These are phyloP conservation scores for Geosiphon pyriformis DNA, from an alignment of 192 early-diverging fungal genomes.

Conservation along the genomic window DNA sequence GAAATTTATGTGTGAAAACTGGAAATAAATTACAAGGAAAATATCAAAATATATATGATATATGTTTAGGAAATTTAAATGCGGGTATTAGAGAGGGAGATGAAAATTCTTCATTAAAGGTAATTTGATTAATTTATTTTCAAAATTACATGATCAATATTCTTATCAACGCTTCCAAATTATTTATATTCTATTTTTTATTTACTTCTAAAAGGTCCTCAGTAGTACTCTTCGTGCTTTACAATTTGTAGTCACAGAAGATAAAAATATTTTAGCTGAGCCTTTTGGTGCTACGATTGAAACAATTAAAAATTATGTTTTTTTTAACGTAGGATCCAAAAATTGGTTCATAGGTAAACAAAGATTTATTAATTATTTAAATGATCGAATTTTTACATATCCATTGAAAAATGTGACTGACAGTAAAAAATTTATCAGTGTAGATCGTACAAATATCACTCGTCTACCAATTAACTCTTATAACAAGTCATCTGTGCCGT, in stretches of 20 bases:
- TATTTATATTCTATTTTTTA: neutral
- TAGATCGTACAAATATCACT: neutral
- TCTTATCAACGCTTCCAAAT: neutral
- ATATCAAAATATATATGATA: slow-evolving; percentile 45
- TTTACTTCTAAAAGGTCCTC: slow-evolving; percentile 30
- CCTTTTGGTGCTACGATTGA: slow-evolving; percentile 42
- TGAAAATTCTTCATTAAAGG: neutral
- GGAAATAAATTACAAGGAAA: slow-evolving; percentile 44
- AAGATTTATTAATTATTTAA: too few species aligned
- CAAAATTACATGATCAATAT: neutral
- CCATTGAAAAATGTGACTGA: neutral
- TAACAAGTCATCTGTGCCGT: neutral
- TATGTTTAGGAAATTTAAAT: slow-evolving; percentile 45
- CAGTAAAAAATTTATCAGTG: neutral
- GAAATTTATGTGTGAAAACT: slow-evolving; percentile 55
- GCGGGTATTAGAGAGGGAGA: neutral
- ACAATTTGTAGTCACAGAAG: slow-evolving; percentile 47
- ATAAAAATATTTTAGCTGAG: slow-evolving; percentile 36
- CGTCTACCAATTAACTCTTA: neutral
- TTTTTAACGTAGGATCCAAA: slow-evolving; percentile 35
- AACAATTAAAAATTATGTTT: slow-evolving; percentile 45
- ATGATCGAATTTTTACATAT: too few species aligned
- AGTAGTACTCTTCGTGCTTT: slow-evolving; percentile 52
- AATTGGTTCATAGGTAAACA: too few species aligned
- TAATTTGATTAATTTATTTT: neutral